Evolutionary conservation across 108 stramenopile genomes (phyloP).

Genomic region (Nannochloropsis granulata): DNA sequence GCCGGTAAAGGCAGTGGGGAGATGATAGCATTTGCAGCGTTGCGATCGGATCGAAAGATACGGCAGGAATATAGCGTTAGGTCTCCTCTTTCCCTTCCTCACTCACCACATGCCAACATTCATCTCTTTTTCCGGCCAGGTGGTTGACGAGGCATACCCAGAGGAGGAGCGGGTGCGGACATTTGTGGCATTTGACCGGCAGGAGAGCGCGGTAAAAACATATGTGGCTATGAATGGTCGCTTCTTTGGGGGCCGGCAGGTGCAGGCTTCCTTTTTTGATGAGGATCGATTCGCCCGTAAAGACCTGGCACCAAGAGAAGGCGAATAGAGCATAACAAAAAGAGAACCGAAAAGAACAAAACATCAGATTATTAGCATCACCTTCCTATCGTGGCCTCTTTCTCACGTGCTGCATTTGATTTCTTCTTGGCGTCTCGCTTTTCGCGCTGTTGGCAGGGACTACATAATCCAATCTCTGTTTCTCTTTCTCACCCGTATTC

Average conservation of each 20-base stretch:
- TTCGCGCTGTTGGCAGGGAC: background rate
- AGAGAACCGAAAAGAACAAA: background rate
- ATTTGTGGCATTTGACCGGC: conserved; percentile 36
- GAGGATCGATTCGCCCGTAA: conserved; percentile 24
- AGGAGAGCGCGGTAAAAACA: conserved; percentile 35
- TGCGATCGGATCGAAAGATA: no score
- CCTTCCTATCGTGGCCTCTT: no score
- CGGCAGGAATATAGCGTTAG: no score
- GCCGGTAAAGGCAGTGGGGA: background rate
- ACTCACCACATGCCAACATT: no score
- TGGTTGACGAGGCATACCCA: background rate
- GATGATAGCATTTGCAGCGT: no score
- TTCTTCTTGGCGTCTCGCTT: background rate
- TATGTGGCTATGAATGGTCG: conserved; percentile 36
- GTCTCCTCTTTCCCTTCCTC: no score
- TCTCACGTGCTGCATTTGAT: no score
- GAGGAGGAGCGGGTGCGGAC: conserved; percentile 33
- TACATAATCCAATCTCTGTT: background rate
- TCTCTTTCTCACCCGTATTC: background rate
- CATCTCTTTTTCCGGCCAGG: background rate
- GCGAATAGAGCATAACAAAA: background rate
- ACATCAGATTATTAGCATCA: background rate
- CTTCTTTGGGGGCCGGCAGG: conserved; percentile 32
- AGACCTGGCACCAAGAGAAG: conserved; percentile 13
- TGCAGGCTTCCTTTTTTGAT: conserved; percentile 30